Evolutionary conservation across 2,329 filamentous ascomycete genomes (phyloP).

Genomic region (Bipolaris gigantea): DNA sequence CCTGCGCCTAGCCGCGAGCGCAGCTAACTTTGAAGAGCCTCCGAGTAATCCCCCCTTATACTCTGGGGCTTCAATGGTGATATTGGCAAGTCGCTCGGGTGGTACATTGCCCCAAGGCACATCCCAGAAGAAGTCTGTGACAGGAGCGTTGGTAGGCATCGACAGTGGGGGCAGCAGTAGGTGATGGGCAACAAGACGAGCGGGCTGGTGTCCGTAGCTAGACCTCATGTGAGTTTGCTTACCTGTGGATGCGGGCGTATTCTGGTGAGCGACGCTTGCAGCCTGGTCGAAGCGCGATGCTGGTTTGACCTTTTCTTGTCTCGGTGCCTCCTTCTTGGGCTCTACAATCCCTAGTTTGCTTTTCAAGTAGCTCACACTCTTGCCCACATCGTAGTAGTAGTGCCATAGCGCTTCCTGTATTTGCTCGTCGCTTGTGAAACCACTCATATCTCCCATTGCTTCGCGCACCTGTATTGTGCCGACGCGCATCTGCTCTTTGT

Average conservation of each 20-base stretch:
- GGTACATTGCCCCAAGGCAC: slow-evolving; percentile 83
- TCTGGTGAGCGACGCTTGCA: slow-evolving; percentile 42
- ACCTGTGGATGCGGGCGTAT: slow-evolving; percentile 50
- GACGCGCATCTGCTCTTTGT: slow-evolving; percentile 59
- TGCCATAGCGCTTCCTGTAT: slow-evolving; percentile 93
- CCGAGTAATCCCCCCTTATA: slow-evolving; percentile 73
- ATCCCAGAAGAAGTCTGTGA: slow-evolving; percentile 71
- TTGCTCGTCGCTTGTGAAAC: slow-evolving; percentile 64
- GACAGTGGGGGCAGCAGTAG: slow-evolving; percentile 38
- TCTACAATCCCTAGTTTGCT: slow-evolving; percentile 51
- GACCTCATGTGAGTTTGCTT: slow-evolving; percentile 41
- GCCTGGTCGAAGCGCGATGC: slow-evolving; percentile 50
- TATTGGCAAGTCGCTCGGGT: slow-evolving; percentile 61
- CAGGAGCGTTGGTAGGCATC: slow-evolving; percentile 22
- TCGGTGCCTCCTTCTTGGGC: slow-evolving; percentile 32
- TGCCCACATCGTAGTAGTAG: slow-evolving; percentile 91
- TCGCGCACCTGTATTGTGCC: slow-evolving; percentile 68
- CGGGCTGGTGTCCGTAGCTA: slow-evolving; percentile 17
- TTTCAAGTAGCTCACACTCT: slow-evolving; percentile 77
- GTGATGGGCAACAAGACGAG: slow-evolving; percentile 18
- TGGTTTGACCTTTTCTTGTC: slow-evolving; percentile 45
- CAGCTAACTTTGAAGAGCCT: slow-evolving; percentile 84
- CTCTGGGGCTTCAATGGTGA: slow-evolving; percentile 63
- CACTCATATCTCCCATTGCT: slow-evolving; percentile 62
- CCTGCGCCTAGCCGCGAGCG: slow-evolving; percentile 81